These are phyloP conservation scores for Torulaspora gathmanii DNA, from an alignment of 805 yeast species.

Conservation along the genomic window DNA sequence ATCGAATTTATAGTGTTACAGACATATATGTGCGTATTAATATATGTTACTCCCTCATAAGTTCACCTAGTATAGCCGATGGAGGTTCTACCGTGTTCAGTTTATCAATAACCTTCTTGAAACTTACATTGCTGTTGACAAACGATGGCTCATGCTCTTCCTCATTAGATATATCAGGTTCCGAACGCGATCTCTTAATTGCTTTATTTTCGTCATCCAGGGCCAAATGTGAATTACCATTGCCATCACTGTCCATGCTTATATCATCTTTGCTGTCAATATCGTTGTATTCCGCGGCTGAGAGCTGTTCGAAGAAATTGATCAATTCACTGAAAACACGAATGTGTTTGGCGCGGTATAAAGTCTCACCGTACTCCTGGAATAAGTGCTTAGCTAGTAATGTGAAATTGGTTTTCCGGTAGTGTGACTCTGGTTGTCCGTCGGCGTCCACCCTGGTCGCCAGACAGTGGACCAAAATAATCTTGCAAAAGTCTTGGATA, in stretches of 20 bases:
- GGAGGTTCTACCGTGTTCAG: constrained; percentile 19
- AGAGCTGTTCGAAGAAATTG: constrained; percentile 20
- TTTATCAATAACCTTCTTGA: constrained; percentile 19
- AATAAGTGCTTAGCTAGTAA: constrained; percentile 32
- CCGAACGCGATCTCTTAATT: constrained; percentile 10
- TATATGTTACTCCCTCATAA: constrained; percentile 10
- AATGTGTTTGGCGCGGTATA: constrained; percentile 32
- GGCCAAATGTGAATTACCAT: constrained; percentile 2
- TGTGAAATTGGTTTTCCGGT: constrained; percentile 25
- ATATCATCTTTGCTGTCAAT: constrained; percentile 2
- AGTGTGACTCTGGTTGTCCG: constrained; percentile 19
- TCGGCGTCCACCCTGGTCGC: constrained; percentile 11
- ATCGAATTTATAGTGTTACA: constrained; percentile 1
- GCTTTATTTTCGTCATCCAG: constrained; percentile 10
- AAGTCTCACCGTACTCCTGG: constrained; percentile 27
- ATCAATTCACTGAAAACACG: constrained; percentile 34
- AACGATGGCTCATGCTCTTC: constrained; percentile 19
- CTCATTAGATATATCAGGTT: constrained; percentile 19
- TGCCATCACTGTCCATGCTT: constrained; percentile 4
- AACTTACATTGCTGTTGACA: constrained; percentile 14
- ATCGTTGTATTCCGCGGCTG: constrained; percentile 3
- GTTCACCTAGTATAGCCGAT: constrained; percentile 16
- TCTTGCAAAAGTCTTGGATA: constrained; percentile 62
- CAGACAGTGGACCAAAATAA: constrained; percentile 31
- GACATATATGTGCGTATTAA: background rate